Conservation (phyloP, 2,329 filamentous ascomycete genomes). For the Lasiodiplodia sp. region DNA sequence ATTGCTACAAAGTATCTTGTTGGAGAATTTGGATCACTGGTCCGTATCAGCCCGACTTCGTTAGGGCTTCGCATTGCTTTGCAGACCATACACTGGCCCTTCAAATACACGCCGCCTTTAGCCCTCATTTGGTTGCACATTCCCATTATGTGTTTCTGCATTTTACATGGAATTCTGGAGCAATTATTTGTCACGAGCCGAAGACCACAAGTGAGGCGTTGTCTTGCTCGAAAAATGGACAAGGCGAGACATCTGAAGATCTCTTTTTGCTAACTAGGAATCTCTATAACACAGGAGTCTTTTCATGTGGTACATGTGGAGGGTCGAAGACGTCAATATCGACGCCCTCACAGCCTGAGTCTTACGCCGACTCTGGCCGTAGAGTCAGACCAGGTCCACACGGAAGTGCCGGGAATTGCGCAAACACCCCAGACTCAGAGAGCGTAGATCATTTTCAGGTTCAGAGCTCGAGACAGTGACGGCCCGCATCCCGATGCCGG, state of each 20-base stretch:
- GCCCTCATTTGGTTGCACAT: neutral
- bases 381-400: neutral
- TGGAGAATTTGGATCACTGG: neutral
- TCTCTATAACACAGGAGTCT: slow-evolving; percentile 66
- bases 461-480: neutral
- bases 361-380: neutral
- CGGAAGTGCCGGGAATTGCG: neutral
- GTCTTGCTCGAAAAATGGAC: neutral
- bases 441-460: neutral
- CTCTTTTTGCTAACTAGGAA: slow-evolving; percentile 8
- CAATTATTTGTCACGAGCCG: neutral
- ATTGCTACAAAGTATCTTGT: neutral
- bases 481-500: neutral
- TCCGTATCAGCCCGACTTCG: neutral
- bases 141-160: neutral
- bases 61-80: neutral
- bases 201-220: slow-evolving; percentile 11
- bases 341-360: slow-evolving; percentile 49
- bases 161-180: neutral
- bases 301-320: slow-evolving; percentile 99
- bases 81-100: neutral
- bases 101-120: neutral
- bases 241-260: slow-evolving; percentile 22
- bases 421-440: neutral
- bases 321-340: slow-evolving; percentile 80